Percentiles rank a stretch among this genome's conserved stretches.
Conservation (phyloP, 768 basidiomycete genomes). For the Pleurotus eryngii region DNA sequence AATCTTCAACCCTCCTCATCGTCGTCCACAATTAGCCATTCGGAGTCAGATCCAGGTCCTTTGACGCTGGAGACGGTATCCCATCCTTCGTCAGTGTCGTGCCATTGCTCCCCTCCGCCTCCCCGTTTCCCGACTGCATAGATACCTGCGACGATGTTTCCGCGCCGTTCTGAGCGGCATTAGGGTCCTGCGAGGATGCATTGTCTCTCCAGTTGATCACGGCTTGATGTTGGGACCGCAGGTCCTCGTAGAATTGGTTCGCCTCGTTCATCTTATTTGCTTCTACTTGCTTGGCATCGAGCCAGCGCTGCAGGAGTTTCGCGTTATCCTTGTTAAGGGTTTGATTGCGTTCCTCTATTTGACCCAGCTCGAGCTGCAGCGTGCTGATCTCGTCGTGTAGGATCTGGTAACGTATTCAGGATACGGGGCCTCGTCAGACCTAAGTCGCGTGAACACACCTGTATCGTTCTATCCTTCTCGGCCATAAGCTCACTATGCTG, state of each 20-base stretch:
- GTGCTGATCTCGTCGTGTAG: conserved; percentile 95
- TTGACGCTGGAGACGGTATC: conserved; percentile 65
- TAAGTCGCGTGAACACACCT: conserved; percentile 49
- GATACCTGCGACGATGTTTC: conserved; percentile 29
- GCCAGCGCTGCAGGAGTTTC: conserved; percentile 92
- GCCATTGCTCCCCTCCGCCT: conserved; percentile 44
- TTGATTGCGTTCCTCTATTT: conserved; percentile 84
- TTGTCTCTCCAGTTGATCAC: conserved; percentile 56
- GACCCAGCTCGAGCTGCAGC: conserved; percentile 84
- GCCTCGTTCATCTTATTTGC: conserved; percentile 96
- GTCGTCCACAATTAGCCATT: conserved; percentile 80
- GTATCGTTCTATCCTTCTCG: conserved; percentile 86
- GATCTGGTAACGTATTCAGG: conserved; percentile 45
- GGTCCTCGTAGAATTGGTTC: conserved; percentile 84
- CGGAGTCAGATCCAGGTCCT: conserved; percentile 80
- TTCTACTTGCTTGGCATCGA: conserved; percentile 90
- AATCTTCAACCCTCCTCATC: not conserved
- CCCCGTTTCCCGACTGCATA: conserved; percentile 69
- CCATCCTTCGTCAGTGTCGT: conserved; percentile 64
- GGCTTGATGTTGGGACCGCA: conserved; percentile 71
- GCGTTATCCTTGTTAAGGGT: conserved; percentile 92
- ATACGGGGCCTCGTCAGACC: no score
- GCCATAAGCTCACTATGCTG: conserved; percentile 83
- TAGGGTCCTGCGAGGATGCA: conserved; percentile 21
- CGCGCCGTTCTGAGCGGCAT: conserved; percentile 19